These are phyloP conservation scores for Solanum arcanum DNA, from an alignment of 257 asterid species.

Conservation along the genomic window DNA sequence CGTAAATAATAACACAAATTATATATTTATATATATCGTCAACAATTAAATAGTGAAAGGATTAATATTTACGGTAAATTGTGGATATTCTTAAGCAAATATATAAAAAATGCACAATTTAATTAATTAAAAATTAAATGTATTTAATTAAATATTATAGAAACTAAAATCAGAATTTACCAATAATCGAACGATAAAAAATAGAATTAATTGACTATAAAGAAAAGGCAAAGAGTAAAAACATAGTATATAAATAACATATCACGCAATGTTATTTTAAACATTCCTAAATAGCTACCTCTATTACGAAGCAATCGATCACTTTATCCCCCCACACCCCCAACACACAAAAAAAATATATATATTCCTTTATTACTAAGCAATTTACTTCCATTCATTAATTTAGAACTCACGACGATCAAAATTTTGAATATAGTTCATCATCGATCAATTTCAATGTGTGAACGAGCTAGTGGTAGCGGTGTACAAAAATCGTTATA, in stretches of 20 bases:
- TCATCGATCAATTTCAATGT: slow-evolving; percentile 2
- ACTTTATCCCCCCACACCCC: background rate
- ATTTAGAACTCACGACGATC: background rate
- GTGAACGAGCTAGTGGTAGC: slow-evolving; percentile 18
- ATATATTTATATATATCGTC: background rate
- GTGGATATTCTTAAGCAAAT: background rate
- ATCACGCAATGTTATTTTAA: background rate
- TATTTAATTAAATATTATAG: background rate
- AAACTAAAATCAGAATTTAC: background rate
- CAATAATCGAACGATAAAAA: background rate
- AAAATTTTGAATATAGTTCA: background rate
- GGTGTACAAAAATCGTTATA: background rate
- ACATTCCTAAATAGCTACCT: background rate
- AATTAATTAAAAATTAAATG: background rate
- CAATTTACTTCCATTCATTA: background rate
- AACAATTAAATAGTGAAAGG: background rate
- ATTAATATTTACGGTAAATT: background rate
- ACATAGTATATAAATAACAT: background rate
- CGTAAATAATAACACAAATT: background rate
- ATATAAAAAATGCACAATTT: background rate
- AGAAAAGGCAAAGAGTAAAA: background rate
- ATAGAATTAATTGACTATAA: background rate
- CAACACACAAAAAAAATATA: background rate
- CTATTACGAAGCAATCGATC: background rate
- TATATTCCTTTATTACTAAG: background rate